Conservation (phyloP, 768 basidiomycete species). For the Butyriboletus loyo region DNA sequence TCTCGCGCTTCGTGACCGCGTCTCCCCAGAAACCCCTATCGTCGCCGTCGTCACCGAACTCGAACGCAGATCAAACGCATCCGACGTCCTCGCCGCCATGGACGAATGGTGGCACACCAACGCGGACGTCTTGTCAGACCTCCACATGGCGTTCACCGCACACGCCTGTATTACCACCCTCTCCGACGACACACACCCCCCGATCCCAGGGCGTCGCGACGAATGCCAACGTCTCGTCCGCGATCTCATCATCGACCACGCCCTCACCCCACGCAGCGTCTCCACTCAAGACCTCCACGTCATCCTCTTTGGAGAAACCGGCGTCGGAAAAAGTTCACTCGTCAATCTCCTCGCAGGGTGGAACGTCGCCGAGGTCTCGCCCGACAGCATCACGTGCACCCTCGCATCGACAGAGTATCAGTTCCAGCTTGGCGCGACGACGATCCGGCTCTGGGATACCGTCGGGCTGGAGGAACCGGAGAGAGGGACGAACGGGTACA, state of each 20-base stretch:
- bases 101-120: constrained; percentile 24
- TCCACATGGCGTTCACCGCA: constrained; percentile 11
- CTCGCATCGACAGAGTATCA: constrained; percentile 27
- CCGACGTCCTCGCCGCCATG: constrained; percentile 15
- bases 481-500: constrained; percentile 14
- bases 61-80: constrained; percentile 7
- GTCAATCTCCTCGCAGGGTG: constrained; percentile 39
- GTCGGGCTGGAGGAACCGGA: constrained; percentile 30
- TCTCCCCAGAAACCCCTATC: constrained; percentile 18
- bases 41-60: constrained; percentile 20
- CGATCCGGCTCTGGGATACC: constrained; percentile 32
- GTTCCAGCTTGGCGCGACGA: constrained; percentile 22
- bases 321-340: constrained; percentile 33
- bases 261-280: constrained; percentile 19
- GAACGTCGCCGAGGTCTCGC: constrained; percentile 24
- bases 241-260: constrained; percentile 21
- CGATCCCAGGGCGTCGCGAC: constrained; percentile 16
- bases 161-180: constrained; percentile 26
- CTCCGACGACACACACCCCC: constrained; percentile 16
- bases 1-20: constrained; percentile 13
- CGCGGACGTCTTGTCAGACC: constrained; percentile 1
- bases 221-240: constrained; percentile 24
- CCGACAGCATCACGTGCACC: constrained; percentile 31
- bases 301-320: constrained; percentile 42
- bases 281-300: constrained; percentile 27